A percentile compares a stretch with the other conserved stretches of the same genome.
These are phyloP conservation scores for Termitomyces sp. DNA, from an alignment of 768 basidiomycete genomes.

Conservation along the genomic window DNA sequence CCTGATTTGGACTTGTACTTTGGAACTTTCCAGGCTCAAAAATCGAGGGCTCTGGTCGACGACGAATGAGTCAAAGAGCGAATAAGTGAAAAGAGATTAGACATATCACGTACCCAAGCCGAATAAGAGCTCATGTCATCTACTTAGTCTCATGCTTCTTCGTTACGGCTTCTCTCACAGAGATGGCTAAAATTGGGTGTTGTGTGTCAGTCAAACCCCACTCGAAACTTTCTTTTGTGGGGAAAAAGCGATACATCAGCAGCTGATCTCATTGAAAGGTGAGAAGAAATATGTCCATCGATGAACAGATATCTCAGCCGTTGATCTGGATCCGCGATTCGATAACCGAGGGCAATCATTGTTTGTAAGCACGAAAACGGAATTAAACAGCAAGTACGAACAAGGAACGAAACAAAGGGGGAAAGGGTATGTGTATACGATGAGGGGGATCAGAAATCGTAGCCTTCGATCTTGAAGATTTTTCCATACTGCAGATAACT, in stretches of 20 bases:
- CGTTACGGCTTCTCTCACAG: no score
- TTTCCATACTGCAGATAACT: slow-evolving; percentile 85
- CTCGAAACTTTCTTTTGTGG: neutral
- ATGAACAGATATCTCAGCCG: neutral
- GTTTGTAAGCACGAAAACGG: neutral
- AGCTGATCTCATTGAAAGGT: neutral
- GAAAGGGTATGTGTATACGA: slow-evolving; percentile 5
- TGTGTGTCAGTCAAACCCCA: no score
- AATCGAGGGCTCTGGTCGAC: neutral
- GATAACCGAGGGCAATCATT: neutral
- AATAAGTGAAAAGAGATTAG: no score
- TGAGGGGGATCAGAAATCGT: slow-evolving; percentile 52
- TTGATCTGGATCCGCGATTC: neutral
- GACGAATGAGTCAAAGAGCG: neutral
- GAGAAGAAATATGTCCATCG: neutral
- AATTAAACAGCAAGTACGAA: neutral
- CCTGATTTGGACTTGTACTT: neutral
- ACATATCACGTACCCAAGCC: neutral
- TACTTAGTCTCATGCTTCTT: neutral
- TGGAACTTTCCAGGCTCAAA: neutral
- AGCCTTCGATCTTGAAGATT: slow-evolving; percentile 84
- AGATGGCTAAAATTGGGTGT: neutral
- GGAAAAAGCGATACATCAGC: neutral
- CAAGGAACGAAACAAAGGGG: neutral
- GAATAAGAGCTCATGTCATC: neutral